These are phyloP conservation scores for Cladosporium sp. DNA, from an alignment of 2,329 filamentous ascomycete genomes.

Conservation along the genomic window DNA sequence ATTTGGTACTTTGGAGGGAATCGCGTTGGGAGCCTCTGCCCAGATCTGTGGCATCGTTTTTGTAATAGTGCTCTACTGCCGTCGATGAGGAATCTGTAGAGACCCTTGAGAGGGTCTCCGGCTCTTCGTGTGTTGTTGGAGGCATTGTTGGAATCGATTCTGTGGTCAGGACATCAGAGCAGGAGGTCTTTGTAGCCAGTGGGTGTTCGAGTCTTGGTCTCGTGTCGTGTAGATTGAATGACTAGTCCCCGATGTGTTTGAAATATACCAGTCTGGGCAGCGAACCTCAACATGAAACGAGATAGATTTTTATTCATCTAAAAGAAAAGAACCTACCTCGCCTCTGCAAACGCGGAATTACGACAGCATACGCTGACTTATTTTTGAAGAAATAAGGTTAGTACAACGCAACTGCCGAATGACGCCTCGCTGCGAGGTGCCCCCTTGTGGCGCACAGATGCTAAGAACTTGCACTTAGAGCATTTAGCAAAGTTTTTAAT, in stretches of 20 bases:
- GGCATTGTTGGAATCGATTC: background rate
- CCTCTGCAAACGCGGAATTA: background rate
- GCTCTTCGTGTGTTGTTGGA: background rate
- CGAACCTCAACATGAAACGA: background rate
- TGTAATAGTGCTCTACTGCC: background rate
- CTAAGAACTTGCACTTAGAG: background rate
- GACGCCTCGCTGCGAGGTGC: background rate
- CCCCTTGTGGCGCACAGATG: background rate
- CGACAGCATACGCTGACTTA: background rate
- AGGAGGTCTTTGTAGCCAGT: background rate
- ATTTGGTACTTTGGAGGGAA: slow-evolving; percentile 22
- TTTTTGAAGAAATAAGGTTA: background rate
- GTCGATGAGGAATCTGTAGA: slow-evolving; percentile 8
- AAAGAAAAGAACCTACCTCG: background rate
- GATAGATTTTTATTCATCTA: background rate
- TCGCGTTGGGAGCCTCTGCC: background rate
- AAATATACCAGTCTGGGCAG: background rate
- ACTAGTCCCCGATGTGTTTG: background rate
- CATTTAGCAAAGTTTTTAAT: slow-evolving; percentile 6
- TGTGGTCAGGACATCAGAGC: background rate
- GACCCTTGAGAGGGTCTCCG: background rate
- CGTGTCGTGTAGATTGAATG: background rate
- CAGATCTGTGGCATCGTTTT: background rate
- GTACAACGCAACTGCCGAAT: slow-evolving; percentile 1
- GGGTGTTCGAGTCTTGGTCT: background rate